Evolutionary conservation across 2,329 filamentous ascomycete species (phyloP), one percentile per base, ranked within the genome.

Genomic region (Nigrograna mackinnonii): DNA sequence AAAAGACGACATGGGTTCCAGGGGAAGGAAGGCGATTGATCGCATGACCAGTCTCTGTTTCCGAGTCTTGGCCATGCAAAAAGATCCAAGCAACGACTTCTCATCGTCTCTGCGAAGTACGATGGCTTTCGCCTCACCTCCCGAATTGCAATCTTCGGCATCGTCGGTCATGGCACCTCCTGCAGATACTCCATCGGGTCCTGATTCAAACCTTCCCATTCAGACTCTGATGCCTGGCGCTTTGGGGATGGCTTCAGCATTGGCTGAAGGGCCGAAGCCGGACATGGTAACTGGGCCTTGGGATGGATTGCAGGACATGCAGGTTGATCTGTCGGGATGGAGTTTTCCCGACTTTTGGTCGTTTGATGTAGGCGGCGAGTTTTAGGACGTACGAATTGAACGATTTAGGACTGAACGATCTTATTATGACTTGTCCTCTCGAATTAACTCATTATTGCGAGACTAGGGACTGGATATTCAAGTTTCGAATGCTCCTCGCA

Each of bases 291-390:
- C 37, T 7, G 54, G 43, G 0, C 13, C 52, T 3, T 63, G 60
- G 12, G 52, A 60, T 45, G 43, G 44, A 4, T 32, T 63, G 32
- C 51, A 58, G 16, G 58, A 64, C 30, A 58, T 63, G 55, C 56
- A 60, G 17, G 44, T 59, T 13, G 61, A 66, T 37, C 21, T 61
- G 31, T 40, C 39, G 12, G 60, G 55, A 4, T 68, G 64, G 64
- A 57, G 47, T 3, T 66, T 63, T 31, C 58, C 63, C 0, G 64
- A 66, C 35, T 66, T 67, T 45, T 67, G 63, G 64, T 52, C 50
- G 3, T 68, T 66, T 39, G 63, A 66, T 34, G 44, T 68, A 4
- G 57, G 53, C 26, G 62, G 56, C 5, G 58, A 61, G 9, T 60
- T 62, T 26, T 66, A 32, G 38, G 21, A 7, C 17, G 2, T 28